Conservation (phyloP, 1,284 basidiomycete genomes). For the Cryptococcus deneoformans region DNA sequence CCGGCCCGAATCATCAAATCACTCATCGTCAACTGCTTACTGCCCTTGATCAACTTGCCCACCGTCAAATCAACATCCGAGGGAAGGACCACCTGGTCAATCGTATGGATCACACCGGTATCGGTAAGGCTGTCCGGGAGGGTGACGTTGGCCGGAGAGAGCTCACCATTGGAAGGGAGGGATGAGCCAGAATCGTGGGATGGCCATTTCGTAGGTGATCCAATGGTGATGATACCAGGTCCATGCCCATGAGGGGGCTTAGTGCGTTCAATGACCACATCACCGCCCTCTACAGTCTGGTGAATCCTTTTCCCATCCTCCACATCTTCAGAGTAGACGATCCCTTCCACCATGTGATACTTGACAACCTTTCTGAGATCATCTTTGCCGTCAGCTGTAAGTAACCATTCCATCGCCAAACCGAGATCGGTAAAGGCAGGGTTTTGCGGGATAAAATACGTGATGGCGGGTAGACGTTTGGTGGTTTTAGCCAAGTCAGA, state of each 20-base stretch:
- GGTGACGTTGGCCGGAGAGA: constrained; percentile 35
- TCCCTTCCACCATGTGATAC: constrained; percentile 76
- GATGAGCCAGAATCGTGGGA: constrained; percentile 31
- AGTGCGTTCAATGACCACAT: constrained; percentile 40
- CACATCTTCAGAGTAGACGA: constrained; percentile 65
- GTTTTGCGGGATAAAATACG: constrained; percentile 86
- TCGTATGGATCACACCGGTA: constrained; percentile 88
- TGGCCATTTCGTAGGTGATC: constrained; percentile 37
- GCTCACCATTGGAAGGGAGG: constrained; percentile 43
- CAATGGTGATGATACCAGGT: constrained; percentile 19
- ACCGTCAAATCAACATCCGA: constrained; percentile 80
- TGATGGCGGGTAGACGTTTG: constrained; percentile 66
- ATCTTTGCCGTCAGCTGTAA: constrained; percentile 63
- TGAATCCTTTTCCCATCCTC: constrained; percentile 35
- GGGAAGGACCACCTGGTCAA: constrained; percentile 81
- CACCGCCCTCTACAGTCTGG: constrained; percentile 49
- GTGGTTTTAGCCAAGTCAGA: constrained; percentile 71
- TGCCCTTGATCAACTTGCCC: constrained; percentile 84
- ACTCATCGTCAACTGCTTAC: constrained; percentile 81
- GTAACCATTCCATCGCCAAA: constrained; percentile 81
- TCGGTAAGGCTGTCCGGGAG: constrained; percentile 64
- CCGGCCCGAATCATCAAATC: constrained; percentile 78
- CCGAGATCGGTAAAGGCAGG: constrained; percentile 83
- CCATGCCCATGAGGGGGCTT: constrained; percentile 16
- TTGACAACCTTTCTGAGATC: constrained; percentile 79